phyloP scores from a whole-genome alignment of 768 basidiomycete genomes.

The Termitomyces bulborhizus region DNA sequence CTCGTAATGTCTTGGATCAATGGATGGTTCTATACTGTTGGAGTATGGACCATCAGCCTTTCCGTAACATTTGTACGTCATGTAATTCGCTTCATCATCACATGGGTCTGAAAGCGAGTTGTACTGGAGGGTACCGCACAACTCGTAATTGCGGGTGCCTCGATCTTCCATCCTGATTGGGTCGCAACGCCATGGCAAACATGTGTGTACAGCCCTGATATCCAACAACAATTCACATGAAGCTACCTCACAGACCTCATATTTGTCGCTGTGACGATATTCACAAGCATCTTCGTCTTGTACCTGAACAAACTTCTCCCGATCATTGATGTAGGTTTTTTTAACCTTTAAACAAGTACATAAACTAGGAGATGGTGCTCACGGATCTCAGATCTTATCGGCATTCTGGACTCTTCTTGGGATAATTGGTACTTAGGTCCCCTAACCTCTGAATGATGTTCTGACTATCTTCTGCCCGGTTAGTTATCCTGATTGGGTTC shows the following conservation, averaged over 20 bases:
- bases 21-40: constrained; percentile 64
- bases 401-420: constrained; percentile 60
- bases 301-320: constrained; percentile 50
- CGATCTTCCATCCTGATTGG: constrained; percentile 55
- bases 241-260: constrained; percentile 35
- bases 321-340: constrained; percentile 36
- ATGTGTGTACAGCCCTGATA: constrained; percentile 25
- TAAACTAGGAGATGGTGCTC: background rate
- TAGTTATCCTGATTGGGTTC: constrained; percentile 51
- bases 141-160: constrained; percentile 50
- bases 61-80: constrained; percentile 54
- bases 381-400: constrained; percentile 37
- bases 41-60: constrained; percentile 63
- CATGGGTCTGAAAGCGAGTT: background rate
- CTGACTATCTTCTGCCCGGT: background rate
- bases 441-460: too few species aligned
- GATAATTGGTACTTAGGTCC: constrained; percentile 33
- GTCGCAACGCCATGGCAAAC: constrained; percentile 55
- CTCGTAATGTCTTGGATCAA: constrained; percentile 58
- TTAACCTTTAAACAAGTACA: background rate
- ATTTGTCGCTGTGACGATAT: constrained; percentile 45
- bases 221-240: background rate
- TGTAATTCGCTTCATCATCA: too few species aligned
- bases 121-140: constrained; percentile 26
- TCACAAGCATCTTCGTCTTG: constrained; percentile 45